A percentile compares a stretch with the other conserved stretches of the same genome.
These are phyloP conservation scores for Sporobolomyces phaffii DNA, from an alignment of 768 basidiomycete species.

Conservation along the genomic window DNA sequence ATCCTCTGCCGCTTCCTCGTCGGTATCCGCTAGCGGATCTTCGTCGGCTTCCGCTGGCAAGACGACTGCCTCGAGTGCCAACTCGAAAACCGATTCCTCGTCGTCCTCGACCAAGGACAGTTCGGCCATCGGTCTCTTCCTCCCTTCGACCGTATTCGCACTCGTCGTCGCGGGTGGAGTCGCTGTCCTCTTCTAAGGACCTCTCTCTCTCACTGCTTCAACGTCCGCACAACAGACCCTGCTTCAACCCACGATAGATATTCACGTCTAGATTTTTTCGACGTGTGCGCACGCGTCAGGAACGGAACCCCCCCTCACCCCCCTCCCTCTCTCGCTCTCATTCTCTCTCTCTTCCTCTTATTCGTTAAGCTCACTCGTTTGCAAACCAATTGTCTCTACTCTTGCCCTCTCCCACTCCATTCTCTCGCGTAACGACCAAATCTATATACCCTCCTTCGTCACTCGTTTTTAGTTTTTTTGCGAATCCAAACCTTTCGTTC, in stretches of 20 bases:
- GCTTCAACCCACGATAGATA: neutral
- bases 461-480: too few relatives aligned
- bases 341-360: too few relatives aligned
- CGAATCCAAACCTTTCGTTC: too few relatives aligned
- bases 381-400: too few relatives aligned
- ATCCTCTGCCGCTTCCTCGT: neutral
- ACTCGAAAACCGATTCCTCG: neutral
- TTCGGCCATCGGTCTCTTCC: conserved; percentile 2
- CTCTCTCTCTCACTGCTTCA: too few relatives aligned
- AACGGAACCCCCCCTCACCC: neutral
- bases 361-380: too few relatives aligned
- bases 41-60: neutral
- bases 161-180: conserved; percentile 12
- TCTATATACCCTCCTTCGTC: too few relatives aligned
- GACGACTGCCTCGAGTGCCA: neutral
- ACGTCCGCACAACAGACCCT: neutral
- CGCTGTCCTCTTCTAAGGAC: conserved; percentile 13
- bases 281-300: too few relatives aligned
- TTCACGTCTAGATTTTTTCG: too few relatives aligned
- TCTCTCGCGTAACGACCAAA: too few relatives aligned
- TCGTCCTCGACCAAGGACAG: neutral
- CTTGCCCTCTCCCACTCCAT: too few relatives aligned
- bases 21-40: neutral
- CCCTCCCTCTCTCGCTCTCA: neutral
- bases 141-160: conserved; percentile 6